These are phyloP conservation scores for Fusarium kyushuense DNA, from an alignment of 2,329 filamentous ascomycete genomes.

Conservation along the genomic window DNA sequence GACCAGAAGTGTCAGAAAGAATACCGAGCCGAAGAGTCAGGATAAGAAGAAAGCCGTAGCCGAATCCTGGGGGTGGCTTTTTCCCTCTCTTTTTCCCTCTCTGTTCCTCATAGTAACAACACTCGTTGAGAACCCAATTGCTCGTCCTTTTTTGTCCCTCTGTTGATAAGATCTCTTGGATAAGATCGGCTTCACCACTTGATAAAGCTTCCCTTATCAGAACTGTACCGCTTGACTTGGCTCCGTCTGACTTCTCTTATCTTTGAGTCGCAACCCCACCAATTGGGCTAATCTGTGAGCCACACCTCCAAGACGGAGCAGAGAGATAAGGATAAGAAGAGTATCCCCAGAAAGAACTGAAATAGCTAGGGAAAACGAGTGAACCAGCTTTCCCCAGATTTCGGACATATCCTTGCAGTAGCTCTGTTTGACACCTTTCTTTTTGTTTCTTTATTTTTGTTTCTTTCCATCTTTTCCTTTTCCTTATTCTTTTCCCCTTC, in stretches of 20 bases:
- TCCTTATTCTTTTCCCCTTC: slow-evolving; percentile 14
- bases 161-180: slow-evolving; percentile 24
- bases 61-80: slow-evolving; percentile 27
- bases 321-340: slow-evolving; percentile 44
- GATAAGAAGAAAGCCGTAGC: slow-evolving; percentile 35
- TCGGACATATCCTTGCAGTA: slow-evolving; percentile 25
- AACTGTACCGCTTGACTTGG: not conserved
- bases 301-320: slow-evolving; percentile 19
- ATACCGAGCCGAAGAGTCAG: slow-evolving; percentile 17
- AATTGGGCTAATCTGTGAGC: slow-evolving; percentile 29
- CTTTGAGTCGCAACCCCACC: slow-evolving; percentile 43
- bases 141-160: not conserved
- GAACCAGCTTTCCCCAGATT: slow-evolving; percentile 30
- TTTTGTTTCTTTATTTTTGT: slow-evolving; percentile 16
- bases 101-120: slow-evolving; percentile 14
- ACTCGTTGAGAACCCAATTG: slow-evolving; percentile 19
- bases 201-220: slow-evolving; percentile 30
- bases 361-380: slow-evolving; percentile 6
- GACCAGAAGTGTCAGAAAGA: not conserved
- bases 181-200: slow-evolving; percentile 17
- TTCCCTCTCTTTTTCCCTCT: not conserved
- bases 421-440: not conserved
- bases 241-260: slow-evolving; percentile 36
- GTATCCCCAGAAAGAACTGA: slow-evolving; percentile 11
- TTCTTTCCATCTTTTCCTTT: slow-evolving; percentile 14